These are phyloP conservation scores for Pycnococcus provasolii DNA, from an alignment of 139 green algal genomes.

Conservation along the genomic window DNA sequence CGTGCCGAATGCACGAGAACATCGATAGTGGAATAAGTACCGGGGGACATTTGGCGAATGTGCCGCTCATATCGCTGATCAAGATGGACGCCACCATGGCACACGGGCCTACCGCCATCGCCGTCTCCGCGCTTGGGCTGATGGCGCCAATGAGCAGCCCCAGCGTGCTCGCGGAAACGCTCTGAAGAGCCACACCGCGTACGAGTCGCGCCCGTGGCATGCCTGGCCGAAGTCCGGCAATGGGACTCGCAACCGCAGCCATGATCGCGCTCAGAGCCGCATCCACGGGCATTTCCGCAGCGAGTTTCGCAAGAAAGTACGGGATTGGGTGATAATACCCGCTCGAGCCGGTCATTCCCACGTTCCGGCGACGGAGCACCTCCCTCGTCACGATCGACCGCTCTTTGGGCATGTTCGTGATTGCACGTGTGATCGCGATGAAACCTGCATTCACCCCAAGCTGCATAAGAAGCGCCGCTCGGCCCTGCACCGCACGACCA, in stretches of 20 bases:
- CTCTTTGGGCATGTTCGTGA: conserved; percentile 10
- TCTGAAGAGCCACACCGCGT: too few species aligned
- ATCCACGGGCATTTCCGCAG: conserved; percentile 67
- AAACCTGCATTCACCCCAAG: background rate
- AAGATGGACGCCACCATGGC: conserved; percentile 18
- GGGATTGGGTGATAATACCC: conserved; percentile 33
- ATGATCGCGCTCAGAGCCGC: conserved; percentile 9
- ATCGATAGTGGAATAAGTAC: too few species aligned
- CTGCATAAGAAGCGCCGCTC: conserved; percentile 7
- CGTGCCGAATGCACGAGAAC: too few species aligned
- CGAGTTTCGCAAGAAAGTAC: conserved; percentile 70
- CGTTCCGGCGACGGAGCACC: background rate
- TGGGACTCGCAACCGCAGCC: conserved; percentile 1
- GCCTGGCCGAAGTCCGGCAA: background rate
- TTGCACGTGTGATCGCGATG: conserved; percentile 5
- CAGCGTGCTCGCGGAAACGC: background rate
- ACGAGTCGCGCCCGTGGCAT: background rate
- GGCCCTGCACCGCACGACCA: conserved; percentile 1
- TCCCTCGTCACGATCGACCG: conserved; percentile 16
- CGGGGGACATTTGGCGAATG: too few species aligned
- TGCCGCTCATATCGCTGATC: too few species aligned
- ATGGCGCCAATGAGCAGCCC: conserved; percentile 18
- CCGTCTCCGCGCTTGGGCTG: conserved; percentile 14
- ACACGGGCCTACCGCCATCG: conserved; percentile 26
- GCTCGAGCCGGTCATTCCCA: background rate